phyloP scores from a whole-genome alignment of 352 stramenopile species.

The Phytophthora pisi region DNA sequence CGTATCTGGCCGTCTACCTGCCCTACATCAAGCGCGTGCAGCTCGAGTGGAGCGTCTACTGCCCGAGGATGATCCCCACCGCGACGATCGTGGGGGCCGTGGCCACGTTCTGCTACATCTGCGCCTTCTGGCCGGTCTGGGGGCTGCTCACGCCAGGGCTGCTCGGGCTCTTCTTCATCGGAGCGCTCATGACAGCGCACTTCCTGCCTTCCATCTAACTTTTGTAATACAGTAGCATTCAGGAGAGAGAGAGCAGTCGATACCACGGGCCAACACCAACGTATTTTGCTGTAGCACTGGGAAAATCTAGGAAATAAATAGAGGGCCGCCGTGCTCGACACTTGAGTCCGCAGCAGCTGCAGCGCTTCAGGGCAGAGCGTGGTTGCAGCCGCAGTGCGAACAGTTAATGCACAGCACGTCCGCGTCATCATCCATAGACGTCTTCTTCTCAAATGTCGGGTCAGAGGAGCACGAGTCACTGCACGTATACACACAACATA shows the following conservation, averaged over 20 bases:
- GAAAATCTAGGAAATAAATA: constrained; percentile 39
- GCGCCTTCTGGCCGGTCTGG: constrained; percentile 92
- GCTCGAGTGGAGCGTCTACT: constrained; percentile 93
- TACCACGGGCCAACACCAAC: background rate
- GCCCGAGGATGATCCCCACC: constrained; percentile 90
- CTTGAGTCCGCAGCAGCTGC: background rate
- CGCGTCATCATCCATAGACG: constrained; percentile 12
- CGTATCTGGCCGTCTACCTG: constrained; percentile 88
- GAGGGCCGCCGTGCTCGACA: constrained; percentile 6
- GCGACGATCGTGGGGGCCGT: constrained; percentile 80
- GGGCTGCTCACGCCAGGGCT: constrained; percentile 92
- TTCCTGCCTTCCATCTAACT: constrained; percentile 90
- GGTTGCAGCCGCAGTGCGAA: constrained; percentile 40
- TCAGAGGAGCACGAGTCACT: constrained; percentile 57
- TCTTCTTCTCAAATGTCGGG: constrained; percentile 55
- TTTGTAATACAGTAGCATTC: background rate
- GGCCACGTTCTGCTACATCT: constrained; percentile 76
- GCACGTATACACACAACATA: constrained; percentile 4
- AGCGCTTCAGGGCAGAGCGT: constrained; percentile 30
- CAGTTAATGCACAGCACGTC: constrained; percentile 54
- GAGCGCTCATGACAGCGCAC: constrained; percentile 92
- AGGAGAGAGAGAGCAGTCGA: background rate
- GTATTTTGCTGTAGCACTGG: constrained; percentile 7
- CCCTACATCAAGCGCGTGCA: constrained; percentile 83
- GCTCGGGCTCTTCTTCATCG: constrained; percentile 90